These are phyloP conservation scores for Pleurotus platypus DNA, from an alignment of 768 basidiomycete genomes.

Conservation along the genomic window DNA sequence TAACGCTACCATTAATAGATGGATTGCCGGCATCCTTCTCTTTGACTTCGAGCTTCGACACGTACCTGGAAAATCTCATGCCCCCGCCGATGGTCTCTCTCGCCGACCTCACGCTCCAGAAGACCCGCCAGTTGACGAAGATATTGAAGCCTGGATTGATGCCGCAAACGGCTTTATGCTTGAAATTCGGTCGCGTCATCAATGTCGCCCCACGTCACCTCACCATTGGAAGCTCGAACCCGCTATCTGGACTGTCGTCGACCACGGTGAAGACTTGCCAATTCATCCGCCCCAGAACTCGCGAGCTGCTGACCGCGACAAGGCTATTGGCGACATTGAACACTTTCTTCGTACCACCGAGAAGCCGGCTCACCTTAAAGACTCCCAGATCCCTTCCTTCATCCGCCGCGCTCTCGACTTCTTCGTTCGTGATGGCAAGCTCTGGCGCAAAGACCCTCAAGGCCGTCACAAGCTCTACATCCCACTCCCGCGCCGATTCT, in stretches of 20 bases:
- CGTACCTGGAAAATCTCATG: background rate
- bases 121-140: background rate
- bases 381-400: background rate
- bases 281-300: background rate
- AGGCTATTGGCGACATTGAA: background rate
- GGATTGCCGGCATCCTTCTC: background rate
- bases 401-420: background rate
- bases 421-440: slow-evolving; percentile 2
- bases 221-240: background rate
- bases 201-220: background rate
- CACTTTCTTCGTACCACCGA: background rate
- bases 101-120: slow-evolving; percentile 1
- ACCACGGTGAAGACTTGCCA: background rate
- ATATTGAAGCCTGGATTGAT: background rate
- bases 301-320: background rate
- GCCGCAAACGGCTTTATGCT: slow-evolving; percentile 2
- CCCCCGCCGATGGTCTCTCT: slow-evolving; percentile 6
- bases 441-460: slow-evolving; percentile 18
- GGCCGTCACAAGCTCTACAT: slow-evolving; percentile 22
- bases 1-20: slow-evolving; percentile 15
- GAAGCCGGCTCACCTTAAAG: background rate
- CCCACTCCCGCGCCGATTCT: slow-evolving; percentile 7
- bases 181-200: background rate
- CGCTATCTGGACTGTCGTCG: background rate
- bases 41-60: slow-evolving; percentile 1